Conservation (phyloP, 768 basidiomycete species). For the Tricholoma bakamatsutake region DNA sequence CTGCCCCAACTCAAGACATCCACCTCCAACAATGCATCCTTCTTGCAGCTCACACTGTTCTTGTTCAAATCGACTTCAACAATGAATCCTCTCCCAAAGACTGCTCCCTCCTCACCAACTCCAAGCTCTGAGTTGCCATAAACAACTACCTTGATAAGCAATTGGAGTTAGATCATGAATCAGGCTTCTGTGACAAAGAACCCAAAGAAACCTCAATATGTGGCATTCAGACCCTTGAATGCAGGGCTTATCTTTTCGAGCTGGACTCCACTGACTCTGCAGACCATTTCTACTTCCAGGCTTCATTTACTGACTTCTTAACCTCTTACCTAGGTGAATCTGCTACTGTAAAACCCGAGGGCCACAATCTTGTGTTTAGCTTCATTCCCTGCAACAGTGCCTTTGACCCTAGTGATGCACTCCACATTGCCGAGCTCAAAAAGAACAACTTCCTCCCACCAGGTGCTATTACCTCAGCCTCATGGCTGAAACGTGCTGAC, state of each 20-base stretch:
- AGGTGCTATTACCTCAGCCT: background rate
- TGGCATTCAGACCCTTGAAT: background rate
- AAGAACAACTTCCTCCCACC: background rate
- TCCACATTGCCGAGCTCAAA: background rate
- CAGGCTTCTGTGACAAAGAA: background rate
- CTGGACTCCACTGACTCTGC: background rate
- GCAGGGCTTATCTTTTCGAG: background rate
- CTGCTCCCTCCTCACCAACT: background rate
- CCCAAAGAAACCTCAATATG: background rate
- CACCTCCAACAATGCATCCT: slow-evolving; percentile 3
- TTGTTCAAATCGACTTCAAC: background rate
- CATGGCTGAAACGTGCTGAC: background rate
- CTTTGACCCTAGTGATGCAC: background rate
- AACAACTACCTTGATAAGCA: background rate
- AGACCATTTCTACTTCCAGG: background rate
- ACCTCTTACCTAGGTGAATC: background rate
- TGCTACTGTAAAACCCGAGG: background rate
- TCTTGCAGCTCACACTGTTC: background rate
- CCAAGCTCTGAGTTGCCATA: background rate
- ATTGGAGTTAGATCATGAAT: background rate
- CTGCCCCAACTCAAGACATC: background rate
- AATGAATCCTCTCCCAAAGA: background rate
- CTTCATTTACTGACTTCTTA: background rate
- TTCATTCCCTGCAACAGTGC: background rate
- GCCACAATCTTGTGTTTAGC: background rate